These are phyloP conservation scores for Eucalyptus cloeziana DNA, from an alignment of 345 rosid species.

Conservation along the genomic window DNA sequence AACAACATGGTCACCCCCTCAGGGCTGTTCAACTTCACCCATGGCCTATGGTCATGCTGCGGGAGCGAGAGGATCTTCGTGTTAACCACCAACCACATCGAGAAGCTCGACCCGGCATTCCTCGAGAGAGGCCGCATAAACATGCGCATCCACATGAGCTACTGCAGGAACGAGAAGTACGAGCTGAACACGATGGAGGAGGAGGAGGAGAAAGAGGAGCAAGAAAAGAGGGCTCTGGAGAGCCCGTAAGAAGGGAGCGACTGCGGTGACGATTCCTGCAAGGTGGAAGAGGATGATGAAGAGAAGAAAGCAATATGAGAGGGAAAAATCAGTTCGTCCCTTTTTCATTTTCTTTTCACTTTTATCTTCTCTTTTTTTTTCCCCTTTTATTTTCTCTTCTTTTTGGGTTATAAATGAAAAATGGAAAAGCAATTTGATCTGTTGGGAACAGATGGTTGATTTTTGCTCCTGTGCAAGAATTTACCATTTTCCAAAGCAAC, in stretches of 20 bases:
- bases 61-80: neutral
- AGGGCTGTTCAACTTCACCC: neutral
- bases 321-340: neutral
- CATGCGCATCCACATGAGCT: neutral
- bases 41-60: neutral
- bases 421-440: too few species aligned
- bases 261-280: neutral
- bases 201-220: slow-evolving; percentile 18
- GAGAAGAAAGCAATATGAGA: neutral
- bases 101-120: neutral
- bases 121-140: neutral
- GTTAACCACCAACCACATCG: neutral
- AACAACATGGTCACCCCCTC: neutral
- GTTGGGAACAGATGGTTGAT: too few species aligned
- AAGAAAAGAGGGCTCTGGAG: slow-evolving; percentile 75
- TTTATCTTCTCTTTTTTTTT: too few species aligned
- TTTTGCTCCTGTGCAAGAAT: too few species aligned
- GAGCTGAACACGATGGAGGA: slow-evolving; percentile 2
- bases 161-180: slow-evolving; percentile 14
- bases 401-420: too few species aligned
- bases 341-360: neutral
- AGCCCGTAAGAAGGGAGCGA: slow-evolving; percentile 9
- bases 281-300: neutral
- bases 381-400: rapidly evolving
- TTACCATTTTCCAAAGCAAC: neutral